Evolutionary conservation across 352 stramenopile genomes (phyloP).

Genomic region (Phytophthora niederhauseri): DNA sequence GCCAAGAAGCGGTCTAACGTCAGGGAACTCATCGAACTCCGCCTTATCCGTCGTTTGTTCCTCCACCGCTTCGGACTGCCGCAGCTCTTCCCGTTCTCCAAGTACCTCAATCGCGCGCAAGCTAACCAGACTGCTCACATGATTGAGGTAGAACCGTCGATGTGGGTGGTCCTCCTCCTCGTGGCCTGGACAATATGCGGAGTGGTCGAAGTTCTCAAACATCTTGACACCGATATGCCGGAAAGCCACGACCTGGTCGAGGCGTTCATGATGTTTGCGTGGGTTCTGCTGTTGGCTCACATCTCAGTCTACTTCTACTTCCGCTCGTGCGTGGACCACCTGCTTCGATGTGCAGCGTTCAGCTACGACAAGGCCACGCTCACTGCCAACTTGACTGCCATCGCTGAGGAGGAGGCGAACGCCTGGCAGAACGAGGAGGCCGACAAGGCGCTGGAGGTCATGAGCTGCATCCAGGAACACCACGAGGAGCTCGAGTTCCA

Average conservation of each 20-base stretch:
- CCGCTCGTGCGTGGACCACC: conserved; percentile 28
- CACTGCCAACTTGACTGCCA: conserved; percentile 21
- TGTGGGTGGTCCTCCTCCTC: conserved; percentile 55
- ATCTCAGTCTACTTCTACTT: conserved; percentile 43
- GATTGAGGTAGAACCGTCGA: conserved; percentile 69
- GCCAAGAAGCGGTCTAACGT: conserved; percentile 19
- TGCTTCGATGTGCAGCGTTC: conserved; percentile 23
- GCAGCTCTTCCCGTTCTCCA: conserved; percentile 65
- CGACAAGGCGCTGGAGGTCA: conserved; percentile 28
- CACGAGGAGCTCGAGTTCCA: conserved; percentile 34
- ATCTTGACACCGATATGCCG: conserved; percentile 26
- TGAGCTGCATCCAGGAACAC: conserved; percentile 33
- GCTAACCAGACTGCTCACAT: conserved; percentile 80
- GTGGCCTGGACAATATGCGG: conserved; percentile 51
- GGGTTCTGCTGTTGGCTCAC: conserved; percentile 46
- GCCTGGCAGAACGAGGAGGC: conserved; percentile 31
- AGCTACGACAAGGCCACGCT: conserved; percentile 29
- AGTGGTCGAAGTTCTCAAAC: conserved; percentile 18
- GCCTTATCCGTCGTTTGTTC: conserved; percentile 50
- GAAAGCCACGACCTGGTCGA: conserved; percentile 42
- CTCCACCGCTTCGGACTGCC: conserved; percentile 46
- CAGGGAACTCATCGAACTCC: conserved; percentile 34
- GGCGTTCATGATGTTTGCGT: conserved; percentile 47
- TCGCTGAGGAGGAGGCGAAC: conserved; percentile 28
- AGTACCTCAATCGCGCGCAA: conserved; percentile 71